phyloP scores from a whole-genome alignment of 805 yeast species.

The Myxozyma kluyveri region DNA sequence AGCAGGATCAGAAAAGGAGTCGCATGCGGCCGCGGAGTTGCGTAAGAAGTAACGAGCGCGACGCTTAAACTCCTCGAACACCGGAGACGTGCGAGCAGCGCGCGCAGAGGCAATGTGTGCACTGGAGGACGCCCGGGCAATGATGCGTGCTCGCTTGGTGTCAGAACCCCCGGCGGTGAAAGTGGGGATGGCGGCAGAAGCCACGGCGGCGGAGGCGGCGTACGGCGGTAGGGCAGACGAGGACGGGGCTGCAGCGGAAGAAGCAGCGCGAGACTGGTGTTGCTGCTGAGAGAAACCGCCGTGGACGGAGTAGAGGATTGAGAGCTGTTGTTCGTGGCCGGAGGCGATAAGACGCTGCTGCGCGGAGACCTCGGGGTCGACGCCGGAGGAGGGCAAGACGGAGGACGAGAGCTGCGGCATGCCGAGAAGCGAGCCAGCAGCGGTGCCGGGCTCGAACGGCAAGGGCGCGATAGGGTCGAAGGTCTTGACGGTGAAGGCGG shows the following conservation, averaged over 20 bases:
- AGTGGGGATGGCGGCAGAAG: conserved; percentile 2
- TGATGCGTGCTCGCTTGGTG: not conserved
- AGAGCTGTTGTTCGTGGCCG: conserved; percentile 12
- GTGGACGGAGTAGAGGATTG: conserved; percentile 11
- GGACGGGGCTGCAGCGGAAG: conserved; percentile 6
- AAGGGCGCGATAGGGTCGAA: conserved; percentile 18
- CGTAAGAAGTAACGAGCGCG: conserved; percentile 14
- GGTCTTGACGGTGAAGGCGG: conserved; percentile 4
- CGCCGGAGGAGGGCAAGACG: conserved; percentile 1
- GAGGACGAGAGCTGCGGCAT: not conserved
- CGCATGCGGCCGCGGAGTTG: conserved; percentile 20
- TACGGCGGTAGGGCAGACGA: not conserved
- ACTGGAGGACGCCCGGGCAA: not conserved
- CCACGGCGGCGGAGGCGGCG: conserved; percentile 1
- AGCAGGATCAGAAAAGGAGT: conserved; percentile 11
- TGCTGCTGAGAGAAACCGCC: conserved; percentile 10
- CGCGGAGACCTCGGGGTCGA: conserved; percentile 9
- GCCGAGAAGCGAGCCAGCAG: not conserved
- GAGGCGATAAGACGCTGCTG: conserved; percentile 16
- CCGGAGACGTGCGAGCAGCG: not conserved
- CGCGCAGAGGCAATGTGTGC: not conserved
- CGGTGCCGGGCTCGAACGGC: too few relatives aligned
- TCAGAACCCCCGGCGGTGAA: not conserved
- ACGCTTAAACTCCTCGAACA: conserved; percentile 18
- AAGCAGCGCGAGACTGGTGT: conserved; percentile 7